phyloP scores from a whole-genome alignment of 768 basidiomycete genomes.

The Lentinula aciculospora region DNA sequence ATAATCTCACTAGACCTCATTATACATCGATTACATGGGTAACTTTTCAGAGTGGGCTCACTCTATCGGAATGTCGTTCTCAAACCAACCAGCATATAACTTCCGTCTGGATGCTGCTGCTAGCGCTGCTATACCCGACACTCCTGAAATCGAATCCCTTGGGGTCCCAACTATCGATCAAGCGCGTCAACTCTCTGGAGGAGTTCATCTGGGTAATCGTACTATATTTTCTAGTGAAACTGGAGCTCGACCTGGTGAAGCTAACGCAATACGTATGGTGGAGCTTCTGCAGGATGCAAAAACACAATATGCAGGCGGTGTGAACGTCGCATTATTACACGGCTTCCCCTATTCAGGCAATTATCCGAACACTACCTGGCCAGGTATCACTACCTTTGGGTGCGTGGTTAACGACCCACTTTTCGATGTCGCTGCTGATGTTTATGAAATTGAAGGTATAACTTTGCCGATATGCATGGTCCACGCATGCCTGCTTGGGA shows the following conservation, averaged over 20 bases:
- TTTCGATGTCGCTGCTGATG: not conserved
- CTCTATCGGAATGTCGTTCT: constrained; percentile 10
- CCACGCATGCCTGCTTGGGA: constrained; percentile 13
- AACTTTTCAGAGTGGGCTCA: constrained; percentile 9
- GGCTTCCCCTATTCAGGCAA: constrained; percentile 14
- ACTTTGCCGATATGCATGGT: constrained; percentile 8
- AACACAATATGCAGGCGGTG: constrained; percentile 12
- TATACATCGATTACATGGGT: constrained; percentile 13
- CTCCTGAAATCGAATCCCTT: constrained; percentile 13
- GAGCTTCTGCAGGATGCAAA: constrained; percentile 11
- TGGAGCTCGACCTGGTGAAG: constrained; percentile 7
- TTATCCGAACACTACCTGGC: constrained; percentile 13
- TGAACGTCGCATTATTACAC: constrained; percentile 12
- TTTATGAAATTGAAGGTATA: not conserved
- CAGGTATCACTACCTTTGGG: constrained; percentile 6
- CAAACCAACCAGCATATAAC: constrained; percentile 14
- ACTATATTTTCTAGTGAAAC: constrained; percentile 11
- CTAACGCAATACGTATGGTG: constrained; percentile 9
- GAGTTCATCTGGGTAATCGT: constrained; percentile 12
- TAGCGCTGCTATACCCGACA: constrained; percentile 11
- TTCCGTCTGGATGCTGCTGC: constrained; percentile 14
- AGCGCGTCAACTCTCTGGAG: constrained; percentile 12
- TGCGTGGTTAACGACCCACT: not conserved
- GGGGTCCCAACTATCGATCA: constrained; percentile 13
- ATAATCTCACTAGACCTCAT: constrained; percentile 6